Conservation (phyloP, 495 filamentous ascomycete genomes). For the Aspergillus steynii region DNA sequence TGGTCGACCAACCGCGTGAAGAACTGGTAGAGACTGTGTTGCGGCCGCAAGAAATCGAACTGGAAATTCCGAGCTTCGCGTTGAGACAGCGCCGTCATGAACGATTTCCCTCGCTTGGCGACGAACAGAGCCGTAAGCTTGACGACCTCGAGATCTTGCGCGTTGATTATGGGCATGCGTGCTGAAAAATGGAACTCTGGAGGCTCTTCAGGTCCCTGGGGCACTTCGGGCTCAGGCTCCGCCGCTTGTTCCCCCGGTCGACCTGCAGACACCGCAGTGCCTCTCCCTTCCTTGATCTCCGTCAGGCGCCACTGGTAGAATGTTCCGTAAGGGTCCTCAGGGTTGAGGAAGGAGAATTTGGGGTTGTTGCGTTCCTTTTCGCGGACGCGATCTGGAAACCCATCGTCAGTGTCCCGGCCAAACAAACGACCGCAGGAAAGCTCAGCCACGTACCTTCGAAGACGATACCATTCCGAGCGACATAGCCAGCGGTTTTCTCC, state of each 20-base stretch:
- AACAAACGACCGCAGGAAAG: background rate
- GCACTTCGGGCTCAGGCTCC: conserved; percentile 60
- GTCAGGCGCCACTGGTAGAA: conserved; percentile 89
- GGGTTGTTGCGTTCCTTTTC: conserved; percentile 83
- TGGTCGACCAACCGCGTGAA: conserved; percentile 92
- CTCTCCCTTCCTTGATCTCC: conserved; percentile 81
- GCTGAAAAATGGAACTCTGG: conserved; percentile 91
- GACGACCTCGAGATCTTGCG: conserved; percentile 92
- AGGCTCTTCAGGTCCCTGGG: conserved; percentile 83
- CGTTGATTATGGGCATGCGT: conserved; percentile 95
- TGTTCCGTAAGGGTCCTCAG: conserved; percentile 79
- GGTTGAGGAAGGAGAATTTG: conserved; percentile 85
- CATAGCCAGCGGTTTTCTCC: conserved; percentile 96
- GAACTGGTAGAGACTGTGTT: conserved; percentile 93
- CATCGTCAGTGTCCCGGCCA: conserved; percentile 12
- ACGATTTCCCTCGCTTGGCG: conserved; percentile 86
- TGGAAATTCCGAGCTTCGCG: conserved; percentile 89
- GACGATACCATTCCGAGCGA: conserved; percentile 73
- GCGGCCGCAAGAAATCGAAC: conserved; percentile 94
- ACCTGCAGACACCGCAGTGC: conserved; percentile 77
- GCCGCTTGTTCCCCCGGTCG: conserved; percentile 62
- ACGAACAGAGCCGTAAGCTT: conserved; percentile 86
- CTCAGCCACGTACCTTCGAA: conserved; percentile 66
- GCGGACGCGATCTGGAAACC: conserved; percentile 67
- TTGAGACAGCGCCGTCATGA: conserved; percentile 84